Base-by-base conservation (phyloP, 768 basidiomycete genomes). In the Trametes coccinea region DNA sequence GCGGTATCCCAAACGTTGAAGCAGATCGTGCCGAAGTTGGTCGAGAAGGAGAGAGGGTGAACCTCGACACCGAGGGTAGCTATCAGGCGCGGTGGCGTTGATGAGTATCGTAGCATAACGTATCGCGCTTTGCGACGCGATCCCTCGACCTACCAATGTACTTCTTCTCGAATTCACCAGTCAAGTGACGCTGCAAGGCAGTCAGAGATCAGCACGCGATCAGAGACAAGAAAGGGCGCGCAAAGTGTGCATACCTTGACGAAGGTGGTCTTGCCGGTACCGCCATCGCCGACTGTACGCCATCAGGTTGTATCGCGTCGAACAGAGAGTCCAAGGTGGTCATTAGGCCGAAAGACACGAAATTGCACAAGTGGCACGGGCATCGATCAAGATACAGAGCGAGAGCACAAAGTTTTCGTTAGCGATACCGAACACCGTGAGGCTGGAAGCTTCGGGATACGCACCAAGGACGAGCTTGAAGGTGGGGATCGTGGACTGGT, bases 1-100 rank as follows among this genome's bases (percentile, higher is more conserved):
- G 97, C 97, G 34, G 97, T 99, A 76, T 99, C 97, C 97, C 97
- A 99, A 56, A 98, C 96, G 75, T 98, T 98, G 87, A 99, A 99
- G 81, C 92, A 92, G 81, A 99, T 94, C 43, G 90, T 96, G 70
- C 97, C 97, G 71, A 91, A 98, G 86, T 98, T 98, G 83, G 97
- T 99, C 69, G 91, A 81, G 85, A 99, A 99, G 47, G 82, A 76
- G 59, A 99, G 83, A 63, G 97, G 97, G 80, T 98, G 97, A 49
- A 99, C 97, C 77, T 99, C 97, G 70, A 98, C 97, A 84, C 97
- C 97, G 62, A 99, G 92, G 60, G 97, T 99, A 73, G 97, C 97
- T 98, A 76, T 40, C 57, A 30, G 53, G 30, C 43, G 63, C 49
- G 43, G 48, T 60, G 60, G 44, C 58, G 62, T 40, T 54, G 67